Base-by-base conservation (phyloP, 345 rosid genomes). In the Populus deltoides region DNA sequence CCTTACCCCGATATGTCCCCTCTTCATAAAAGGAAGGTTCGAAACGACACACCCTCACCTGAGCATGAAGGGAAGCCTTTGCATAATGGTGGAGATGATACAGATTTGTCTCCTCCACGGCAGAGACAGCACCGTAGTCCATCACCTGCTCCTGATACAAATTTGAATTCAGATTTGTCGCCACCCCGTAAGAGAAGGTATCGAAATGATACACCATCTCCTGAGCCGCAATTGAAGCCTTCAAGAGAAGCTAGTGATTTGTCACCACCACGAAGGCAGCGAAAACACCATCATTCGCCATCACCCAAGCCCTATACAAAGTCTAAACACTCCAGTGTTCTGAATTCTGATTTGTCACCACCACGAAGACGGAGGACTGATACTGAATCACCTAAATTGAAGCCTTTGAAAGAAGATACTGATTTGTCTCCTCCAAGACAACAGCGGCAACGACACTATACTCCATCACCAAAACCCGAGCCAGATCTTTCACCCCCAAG, bases 171-270 rank as follows among this genome's bases (percentile, higher is more conserved):
- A 57, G 80, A 68, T 61, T 59, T 77, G 67, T 80, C 79, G 13
- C 83, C 83, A 27, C 83, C 75, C 41, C 78, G 74, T 69, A 85
- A 84, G 71, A 83, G 47, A 45, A 86, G 89, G 79, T 61, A 85
- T 66, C 85, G 86, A 41, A 86, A 90, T 66, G 92, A 92, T 83
- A 88, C 90, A 0, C 91, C 89, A 77, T 87, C 94, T 38, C 91
- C 88, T 25, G 90, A 88, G 78, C 88, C 72, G 67, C 59, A 7
- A 0, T 18, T 53, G 59, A 53, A 53, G 59, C 24, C 59, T 53
- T 86, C 83, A 59, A 80, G 77, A 74, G 86, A 77, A 66, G 83
- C 82, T 81, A 65, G 78, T 66, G 90, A 89, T 86, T 79, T 91
- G 79, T 90, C 92, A 22, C 89, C 93, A 36, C 88, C 87, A 71